phyloP scores from a whole-genome alignment of 305 asterid genomes.

The Fraxinus xanthoxyloides region DNA sequence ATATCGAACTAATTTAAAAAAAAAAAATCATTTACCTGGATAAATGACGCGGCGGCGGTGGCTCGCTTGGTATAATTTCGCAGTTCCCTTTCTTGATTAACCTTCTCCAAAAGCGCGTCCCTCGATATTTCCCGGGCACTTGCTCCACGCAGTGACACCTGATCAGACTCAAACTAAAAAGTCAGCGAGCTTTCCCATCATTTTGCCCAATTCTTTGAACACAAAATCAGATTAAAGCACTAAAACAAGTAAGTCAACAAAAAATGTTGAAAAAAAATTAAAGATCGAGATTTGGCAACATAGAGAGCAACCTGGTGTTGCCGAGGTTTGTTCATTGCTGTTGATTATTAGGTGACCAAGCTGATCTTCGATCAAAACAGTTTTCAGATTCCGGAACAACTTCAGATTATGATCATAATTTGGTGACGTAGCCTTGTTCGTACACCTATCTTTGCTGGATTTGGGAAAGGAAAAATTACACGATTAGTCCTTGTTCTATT shows the following conservation, averaged over 20 bases:
- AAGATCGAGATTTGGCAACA: neutral
- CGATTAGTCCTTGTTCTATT: neutral
- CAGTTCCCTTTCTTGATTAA: conserved; percentile 75
- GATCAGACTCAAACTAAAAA: conserved; percentile 22
- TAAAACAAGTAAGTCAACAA: conserved; percentile 2
- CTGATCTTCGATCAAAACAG: neutral
- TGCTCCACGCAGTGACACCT: conserved; percentile 98
- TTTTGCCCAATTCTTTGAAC: neutral
- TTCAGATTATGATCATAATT: neutral
- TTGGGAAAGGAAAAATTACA: neutral
- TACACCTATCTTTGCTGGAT: neutral
- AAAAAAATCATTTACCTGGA: conserved; percentile 50
- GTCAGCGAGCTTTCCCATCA: conserved; percentile 4
- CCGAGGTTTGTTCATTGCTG: conserved; percentile 45
- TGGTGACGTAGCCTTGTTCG: neutral
- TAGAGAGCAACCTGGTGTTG: conserved; percentile 38
- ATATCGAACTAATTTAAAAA: conserved; percentile 1
- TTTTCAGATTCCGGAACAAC: neutral
- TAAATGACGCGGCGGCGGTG: conserved; percentile 60
- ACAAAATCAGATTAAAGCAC: neutral
- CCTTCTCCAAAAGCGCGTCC: conserved; percentile 73
- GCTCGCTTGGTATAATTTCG: conserved; percentile 72
- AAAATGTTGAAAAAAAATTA: neutral
- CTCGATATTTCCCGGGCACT: conserved; percentile 87
- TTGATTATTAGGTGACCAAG: neutral